Evolutionary conservation across 1,284 basidiomycete species (phyloP), one percentile per base, ranked within the genome.

Genomic region (Ganoderma lingzhi): DNA sequence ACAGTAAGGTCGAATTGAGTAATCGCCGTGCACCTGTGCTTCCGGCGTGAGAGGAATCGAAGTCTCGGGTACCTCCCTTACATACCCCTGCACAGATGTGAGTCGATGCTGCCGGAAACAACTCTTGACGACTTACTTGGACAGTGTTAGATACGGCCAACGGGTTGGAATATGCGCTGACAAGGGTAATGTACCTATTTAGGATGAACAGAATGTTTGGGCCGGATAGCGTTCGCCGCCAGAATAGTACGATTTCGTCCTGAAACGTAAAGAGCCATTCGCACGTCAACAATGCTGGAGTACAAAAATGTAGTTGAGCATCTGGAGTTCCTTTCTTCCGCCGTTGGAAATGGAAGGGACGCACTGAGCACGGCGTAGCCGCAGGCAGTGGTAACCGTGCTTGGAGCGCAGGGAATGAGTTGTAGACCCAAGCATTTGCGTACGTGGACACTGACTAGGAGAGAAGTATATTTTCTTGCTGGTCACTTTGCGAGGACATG

Each of bases 131-230:
- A 55, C 53, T 30, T 15, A 55, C 53, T 32, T 55, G 28, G 10
- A 55, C 30, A 55, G 53, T 15, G 14, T 28, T 28, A 15, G 53
- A 55, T 12, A 55, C 15, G 5, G 30, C 53, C 28, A 55, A 55
- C 28, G 30, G 3, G 28, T 12, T 28, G 32, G 15, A 14, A 32
- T 30, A 55, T 14, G 30, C 28, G 10, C 15, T 32, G 1, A 8
- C 39, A 9, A 62, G 60, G 10, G 60, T 41, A 8, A 62, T 23
- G 30, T 62, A 62, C 41, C 60, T 62, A 41, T 62, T 62, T 9
- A 28, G 12, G 10, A 44, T 12, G 60, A 62, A 62, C 14, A 62
- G 39, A 10, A 62, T 30, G 1, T 41, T 28, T 30, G 60, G 35
- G 6, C 37, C 39, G 9, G 41, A 62, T 6, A 62, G 41, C 41